Percentiles rank a stretch among this genome's conserved stretches.
These are phyloP conservation scores for Xylaria sp. DNA, from an alignment of 2,329 filamentous ascomycete genomes.

Conservation along the genomic window DNA sequence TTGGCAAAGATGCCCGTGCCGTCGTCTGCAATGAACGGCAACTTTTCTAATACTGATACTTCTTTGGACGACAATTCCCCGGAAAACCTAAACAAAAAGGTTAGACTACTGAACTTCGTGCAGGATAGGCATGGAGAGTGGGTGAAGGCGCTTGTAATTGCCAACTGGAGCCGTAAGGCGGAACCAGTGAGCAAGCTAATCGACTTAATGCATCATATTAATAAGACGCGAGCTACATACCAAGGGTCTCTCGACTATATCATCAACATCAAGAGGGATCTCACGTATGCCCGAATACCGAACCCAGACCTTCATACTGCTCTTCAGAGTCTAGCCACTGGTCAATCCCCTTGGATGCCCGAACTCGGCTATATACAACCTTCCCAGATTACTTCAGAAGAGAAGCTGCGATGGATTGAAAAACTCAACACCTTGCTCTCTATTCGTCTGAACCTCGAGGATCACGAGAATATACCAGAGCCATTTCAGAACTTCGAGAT, in stretches of 20 bases:
- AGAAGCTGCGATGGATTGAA: slow-evolving; percentile 75
- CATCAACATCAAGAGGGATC: slow-evolving; percentile 73
- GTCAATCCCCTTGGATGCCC: slow-evolving; percentile 77
- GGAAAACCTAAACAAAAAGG: slow-evolving; percentile 78
- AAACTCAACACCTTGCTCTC: slow-evolving; percentile 85
- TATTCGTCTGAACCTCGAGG: slow-evolving; percentile 82
- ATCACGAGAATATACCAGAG: slow-evolving; percentile 75
- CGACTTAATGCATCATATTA: slow-evolving; percentile 79
- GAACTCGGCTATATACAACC: slow-evolving; percentile 82
- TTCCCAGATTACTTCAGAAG: slow-evolving; percentile 70
- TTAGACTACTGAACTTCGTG: slow-evolving; percentile 74
- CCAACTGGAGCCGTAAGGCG: slow-evolving; percentile 85
- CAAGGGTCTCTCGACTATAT: slow-evolving; percentile 65
- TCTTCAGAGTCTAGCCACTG: slow-evolving; percentile 80
- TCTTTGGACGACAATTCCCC: slow-evolving; percentile 60
- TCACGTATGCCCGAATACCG: slow-evolving; percentile 75
- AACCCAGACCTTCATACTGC: slow-evolving; percentile 93
- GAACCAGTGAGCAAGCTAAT: slow-evolving; percentile 84
- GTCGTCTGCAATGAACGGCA: slow-evolving; percentile 58
- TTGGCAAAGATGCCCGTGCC: slow-evolving; percentile 72
- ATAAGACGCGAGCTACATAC: slow-evolving; percentile 66
- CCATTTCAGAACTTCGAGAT: slow-evolving; percentile 80
- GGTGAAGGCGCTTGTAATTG: slow-evolving; percentile 89
- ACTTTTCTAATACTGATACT: slow-evolving; percentile 46
- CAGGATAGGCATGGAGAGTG: slow-evolving; percentile 84